Evolutionary conservation across 805 yeast species (phyloP).

Genomic region (Metahyphopichia silvanorum): DNA sequence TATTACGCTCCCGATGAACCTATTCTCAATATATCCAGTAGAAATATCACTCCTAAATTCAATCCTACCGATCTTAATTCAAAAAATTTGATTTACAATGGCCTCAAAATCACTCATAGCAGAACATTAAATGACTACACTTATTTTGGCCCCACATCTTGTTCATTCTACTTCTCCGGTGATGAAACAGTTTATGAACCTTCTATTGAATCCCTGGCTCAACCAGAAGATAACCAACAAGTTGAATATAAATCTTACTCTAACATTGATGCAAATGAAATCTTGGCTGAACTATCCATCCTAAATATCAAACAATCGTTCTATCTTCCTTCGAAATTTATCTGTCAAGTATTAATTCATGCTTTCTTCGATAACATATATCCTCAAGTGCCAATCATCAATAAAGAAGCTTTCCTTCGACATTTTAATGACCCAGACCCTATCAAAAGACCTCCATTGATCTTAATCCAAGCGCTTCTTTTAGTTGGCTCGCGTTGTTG

Average conservation of each 20-base stretch:
- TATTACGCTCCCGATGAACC: conserved; percentile 3
- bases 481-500: conserved; percentile 6
- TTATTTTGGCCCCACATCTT: conserved; percentile 8
- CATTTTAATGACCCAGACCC: conserved; percentile 8
- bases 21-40: conserved; percentile 3
- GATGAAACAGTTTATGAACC: conserved; percentile 1
- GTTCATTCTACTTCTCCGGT: conserved; percentile 6
- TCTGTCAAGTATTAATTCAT: conserved; percentile 3
- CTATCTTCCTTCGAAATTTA: conserved; percentile 4
- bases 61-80: conserved; percentile 1
- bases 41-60: conserved; percentile 4
- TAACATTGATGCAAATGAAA: conserved; percentile 3
- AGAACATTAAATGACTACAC: conserved; percentile 4
- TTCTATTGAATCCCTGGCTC: background rate
- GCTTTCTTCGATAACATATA: conserved; percentile 6
- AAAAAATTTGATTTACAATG: conserved; percentile 1
- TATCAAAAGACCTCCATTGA: conserved; percentile 7
- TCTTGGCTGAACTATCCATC: conserved; percentile 4
- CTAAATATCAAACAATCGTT: conserved; percentile 7
- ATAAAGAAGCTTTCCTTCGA: conserved; percentile 6
- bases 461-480: conserved; percentile 4
- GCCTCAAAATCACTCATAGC: conserved; percentile 2
- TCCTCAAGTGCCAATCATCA: conserved; percentile 8
- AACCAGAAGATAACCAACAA: background rate
- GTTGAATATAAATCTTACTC: conserved; percentile 1